Evolutionary conservation across 768 basidiomycete species (phyloP).

Genomic region (Fomitopsis pulvina): DNA sequence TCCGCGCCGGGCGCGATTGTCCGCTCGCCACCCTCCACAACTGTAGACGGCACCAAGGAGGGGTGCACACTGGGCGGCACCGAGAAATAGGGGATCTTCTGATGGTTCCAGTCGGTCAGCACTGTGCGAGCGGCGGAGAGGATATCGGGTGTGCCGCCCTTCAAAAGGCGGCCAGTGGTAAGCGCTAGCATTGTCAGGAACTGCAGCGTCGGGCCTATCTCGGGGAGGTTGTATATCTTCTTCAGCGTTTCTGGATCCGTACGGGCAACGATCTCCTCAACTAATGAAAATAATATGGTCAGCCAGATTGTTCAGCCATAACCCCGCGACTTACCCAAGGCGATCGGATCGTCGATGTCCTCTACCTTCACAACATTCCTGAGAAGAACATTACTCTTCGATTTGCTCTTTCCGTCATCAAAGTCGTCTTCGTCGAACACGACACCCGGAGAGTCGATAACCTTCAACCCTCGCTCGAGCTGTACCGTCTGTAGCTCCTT

Average conservation of each 20-base stretch:
- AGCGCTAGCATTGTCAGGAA: conserved; percentile 90
- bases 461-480: conserved; percentile 85
- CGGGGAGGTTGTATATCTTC: conserved; percentile 82
- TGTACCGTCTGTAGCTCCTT: conserved; percentile 88
- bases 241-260: conserved; percentile 67
- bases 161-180: conserved; percentile 74
- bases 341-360: conserved; percentile 84
- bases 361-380: conserved; percentile 90
- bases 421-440: conserved; percentile 81
- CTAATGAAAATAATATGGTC: conserved; percentile 32
- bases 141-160: conserved; percentile 91
- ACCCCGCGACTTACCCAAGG: conserved; percentile 53
- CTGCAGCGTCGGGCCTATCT: conserved; percentile 64
- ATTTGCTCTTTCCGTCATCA: conserved; percentile 37
- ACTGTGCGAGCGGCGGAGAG: conserved; percentile 77
- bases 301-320: neutral
- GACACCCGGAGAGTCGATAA: conserved; percentile 97
- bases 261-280: conserved; percentile 78
- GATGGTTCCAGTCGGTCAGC: conserved; percentile 90
- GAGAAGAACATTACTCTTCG: conserved; percentile 56
- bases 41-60: conserved; percentile 54
- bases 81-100: conserved; percentile 90
- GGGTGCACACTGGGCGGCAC: conserved; percentile 74
- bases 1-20: conserved; percentile 69
- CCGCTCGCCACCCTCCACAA: conserved; percentile 31